phyloP scores from a whole-genome alignment of 164 flowering plant genomes.

The Aristolochia fimbriata region DNA sequence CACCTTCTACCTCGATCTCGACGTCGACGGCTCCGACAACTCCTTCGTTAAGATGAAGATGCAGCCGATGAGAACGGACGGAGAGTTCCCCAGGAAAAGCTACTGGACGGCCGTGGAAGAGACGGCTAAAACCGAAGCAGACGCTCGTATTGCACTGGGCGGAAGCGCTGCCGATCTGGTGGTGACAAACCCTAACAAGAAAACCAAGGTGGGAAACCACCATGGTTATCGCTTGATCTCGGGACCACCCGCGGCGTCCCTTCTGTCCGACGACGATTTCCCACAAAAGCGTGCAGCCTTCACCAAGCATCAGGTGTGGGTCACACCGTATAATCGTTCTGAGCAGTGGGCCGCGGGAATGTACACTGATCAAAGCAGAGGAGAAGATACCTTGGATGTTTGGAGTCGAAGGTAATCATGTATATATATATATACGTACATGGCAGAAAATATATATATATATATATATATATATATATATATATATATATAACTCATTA shows the following conservation, averaged over 20 bases:
- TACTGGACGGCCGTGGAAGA: constrained; percentile 5
- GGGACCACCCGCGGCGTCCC: constrained; percentile 11
- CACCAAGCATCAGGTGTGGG: constrained; percentile 32
- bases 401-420: constrained; percentile 23
- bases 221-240: constrained; percentile 31
- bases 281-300: constrained; percentile 33
- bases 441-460: too few relatives aligned
- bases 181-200: constrained; percentile 28
- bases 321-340: constrained; percentile 38
- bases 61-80: constrained; percentile 7
- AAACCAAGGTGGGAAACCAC: constrained; percentile 26
- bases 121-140: constrained; percentile 10
- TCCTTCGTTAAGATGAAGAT: constrained; percentile 38
- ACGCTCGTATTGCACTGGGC: constrained; percentile 12
- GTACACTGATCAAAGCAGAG: constrained; percentile 26
- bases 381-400: constrained; percentile 30
- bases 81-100: constrained; percentile 12
- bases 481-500: too few relatives aligned
- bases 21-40: constrained; percentile 42
- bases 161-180: constrained; percentile 19
- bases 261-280: constrained; percentile 28
- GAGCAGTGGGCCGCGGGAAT: constrained; percentile 43
- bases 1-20: constrained; percentile 51
- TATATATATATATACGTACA: too few relatives aligned
- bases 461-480: too few relatives aligned